Base-by-base conservation (phyloP, 768 basidiomycete species). In the Termitomyces heimii region DNA sequence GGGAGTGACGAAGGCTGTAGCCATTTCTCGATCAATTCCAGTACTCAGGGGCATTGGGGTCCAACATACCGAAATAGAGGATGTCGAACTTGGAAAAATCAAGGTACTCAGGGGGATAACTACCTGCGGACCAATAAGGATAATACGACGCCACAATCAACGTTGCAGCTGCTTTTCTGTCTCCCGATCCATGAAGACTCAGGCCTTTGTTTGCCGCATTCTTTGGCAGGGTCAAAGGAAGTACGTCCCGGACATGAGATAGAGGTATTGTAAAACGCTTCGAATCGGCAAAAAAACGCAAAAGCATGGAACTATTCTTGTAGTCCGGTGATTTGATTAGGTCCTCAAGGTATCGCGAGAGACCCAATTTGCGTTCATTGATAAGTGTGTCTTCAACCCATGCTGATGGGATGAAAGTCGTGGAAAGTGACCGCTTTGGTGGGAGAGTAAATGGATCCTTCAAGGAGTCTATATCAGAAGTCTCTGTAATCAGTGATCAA, bases 71-170 rank as follows among this genome's bases (percentile, higher is more conserved):
- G 58, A 84, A 88, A 67, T 84, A 82, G 44, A 88, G 70, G 54
- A 86, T 77, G 67, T 89, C 84, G 62, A 86, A 86, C 65, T 82
- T 78, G 57, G 76, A 77, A 66, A 77, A 90, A 66, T 89, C 80
- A 45, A 90, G 68, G 3, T 65, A 66, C 68, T 84, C 82, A 5
- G 87, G 87, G 4, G 84, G 74, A 54, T 80, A 69, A 13, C 66
- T 68, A 22, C 67, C 68, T 1, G 70, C 74, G 40, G 72, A 69
- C 85, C 84, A 85, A 60, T 81, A 76, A 6, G 75, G 73, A 59
- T 79, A 82, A 61, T 81, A 82, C 0, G 78, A 71, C 0, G 75
- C 80, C 34, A 73, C 72, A 34, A 82, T 70, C 37, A 68, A 65
- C 0, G 67, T 66, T 2, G 73, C 68, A 40, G 39, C 39, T n/a